phyloP scores from a whole-genome alignment of 2,329 filamentous ascomycete species.

The Diaporthe sp. region DNA sequence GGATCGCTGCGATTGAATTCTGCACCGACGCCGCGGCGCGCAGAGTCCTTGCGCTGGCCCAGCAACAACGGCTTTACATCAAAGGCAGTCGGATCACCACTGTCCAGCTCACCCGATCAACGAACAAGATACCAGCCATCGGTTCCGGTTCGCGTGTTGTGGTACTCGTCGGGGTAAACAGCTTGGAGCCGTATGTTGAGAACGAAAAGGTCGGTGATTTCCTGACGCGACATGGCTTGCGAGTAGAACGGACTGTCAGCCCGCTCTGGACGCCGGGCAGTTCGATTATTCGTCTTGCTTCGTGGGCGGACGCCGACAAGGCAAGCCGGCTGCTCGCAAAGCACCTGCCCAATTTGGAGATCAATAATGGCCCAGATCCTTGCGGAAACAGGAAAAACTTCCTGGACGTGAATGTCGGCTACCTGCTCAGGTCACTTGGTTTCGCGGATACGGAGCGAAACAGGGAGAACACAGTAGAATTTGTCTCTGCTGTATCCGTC shows the following conservation, averaged over 20 bases:
- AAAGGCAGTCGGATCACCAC: too few species aligned
- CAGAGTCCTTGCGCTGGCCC: background rate
- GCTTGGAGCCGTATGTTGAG: background rate
- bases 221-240: background rate
- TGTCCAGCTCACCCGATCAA: background rate
- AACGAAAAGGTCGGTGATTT: background rate
- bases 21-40: background rate
- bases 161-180: background rate
- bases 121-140: background rate
- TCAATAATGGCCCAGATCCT: background rate
- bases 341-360: background rate
- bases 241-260: background rate
- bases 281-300: background rate
- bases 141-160: background rate
- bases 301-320: background rate
- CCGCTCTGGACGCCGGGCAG: too few species aligned
- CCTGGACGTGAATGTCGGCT: too few species aligned
- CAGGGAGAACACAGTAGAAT: background rate
- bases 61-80: background rate
- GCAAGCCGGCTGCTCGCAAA: background rate
- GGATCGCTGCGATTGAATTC: background rate
- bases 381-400: background rate
- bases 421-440: fast-evolving
- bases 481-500: too few species aligned
- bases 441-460: background rate